These are phyloP conservation scores for Pseudocercospora fuligena DNA, from an alignment of 2,329 filamentous ascomycete species.

Conservation along the genomic window DNA sequence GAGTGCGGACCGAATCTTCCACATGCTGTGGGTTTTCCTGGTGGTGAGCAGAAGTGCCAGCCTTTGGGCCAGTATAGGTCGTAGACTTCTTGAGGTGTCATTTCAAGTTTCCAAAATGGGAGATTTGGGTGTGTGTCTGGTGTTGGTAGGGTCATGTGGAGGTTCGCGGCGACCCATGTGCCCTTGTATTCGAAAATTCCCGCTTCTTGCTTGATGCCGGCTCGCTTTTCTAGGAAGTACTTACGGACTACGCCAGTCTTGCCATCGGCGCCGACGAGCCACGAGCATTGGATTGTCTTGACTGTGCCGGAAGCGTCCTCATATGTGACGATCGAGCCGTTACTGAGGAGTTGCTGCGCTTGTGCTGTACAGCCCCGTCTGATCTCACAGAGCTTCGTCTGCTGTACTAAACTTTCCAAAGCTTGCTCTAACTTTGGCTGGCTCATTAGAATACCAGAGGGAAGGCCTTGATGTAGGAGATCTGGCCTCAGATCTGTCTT, in stretches of 20 bases:
- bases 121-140: conserved; percentile 54
- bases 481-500: conserved; percentile 8
- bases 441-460: conserved; percentile 16
- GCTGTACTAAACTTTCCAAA: background rate
- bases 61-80: conserved; percentile 53
- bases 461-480: conserved; percentile 13
- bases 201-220: conserved; percentile 44
- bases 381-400: conserved; percentile 10
- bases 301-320: conserved; percentile 1
- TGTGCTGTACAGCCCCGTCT: conserved; percentile 15
- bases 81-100: conserved; percentile 53
- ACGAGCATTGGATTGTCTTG: conserved; percentile 32
- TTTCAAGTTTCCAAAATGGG: conserved; percentile 54
- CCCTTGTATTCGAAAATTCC: conserved; percentile 43
- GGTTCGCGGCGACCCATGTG: conserved; percentile 57
- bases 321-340: conserved; percentile 30
- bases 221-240: conserved; percentile 51
- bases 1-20: conserved; percentile 51
- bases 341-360: conserved; percentile 25
- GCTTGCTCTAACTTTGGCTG: conserved; percentile 15
- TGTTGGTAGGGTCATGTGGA: conserved; percentile 51
- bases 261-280: conserved; percentile 54
- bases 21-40: conserved; percentile 49
- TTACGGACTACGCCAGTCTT: conserved; percentile 55
- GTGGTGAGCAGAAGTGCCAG: conserved; percentile 53